Conservation (phyloP, 208 protist genomes). For the Crithidia mellificae region DNA sequence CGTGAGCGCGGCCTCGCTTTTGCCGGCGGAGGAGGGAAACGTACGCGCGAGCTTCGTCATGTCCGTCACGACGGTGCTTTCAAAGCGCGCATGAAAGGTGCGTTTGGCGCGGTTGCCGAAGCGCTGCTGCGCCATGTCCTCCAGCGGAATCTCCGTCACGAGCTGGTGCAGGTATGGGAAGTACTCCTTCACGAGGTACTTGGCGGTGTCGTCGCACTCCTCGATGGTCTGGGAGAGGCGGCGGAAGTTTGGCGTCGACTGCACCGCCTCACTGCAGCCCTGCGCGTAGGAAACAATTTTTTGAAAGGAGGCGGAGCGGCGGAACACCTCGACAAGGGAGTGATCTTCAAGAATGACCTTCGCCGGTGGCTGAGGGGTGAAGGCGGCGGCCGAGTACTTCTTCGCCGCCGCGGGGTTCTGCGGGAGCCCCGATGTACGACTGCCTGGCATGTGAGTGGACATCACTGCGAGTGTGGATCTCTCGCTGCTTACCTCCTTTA, state of each 20-base stretch:
- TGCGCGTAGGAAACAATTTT: conserved; percentile 73
- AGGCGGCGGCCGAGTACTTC: conserved; percentile 19
- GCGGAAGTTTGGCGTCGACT: conserved; percentile 18
- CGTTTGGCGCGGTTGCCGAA: conserved; percentile 89
- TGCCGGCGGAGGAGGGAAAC: conserved; percentile 30
- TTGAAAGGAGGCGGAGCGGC: conserved; percentile 55
- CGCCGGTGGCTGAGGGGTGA: conserved; percentile 35
- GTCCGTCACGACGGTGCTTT: conserved; percentile 40
- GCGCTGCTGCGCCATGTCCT: conserved; percentile 78
- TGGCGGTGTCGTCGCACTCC: conserved; percentile 39
- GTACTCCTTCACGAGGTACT: conserved; percentile 49
- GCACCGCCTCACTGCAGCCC: conserved; percentile 47
- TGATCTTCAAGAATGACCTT: conserved; percentile 78
- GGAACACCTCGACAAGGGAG: conserved; percentile 61
- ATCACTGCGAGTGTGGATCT: conserved; percentile 3
- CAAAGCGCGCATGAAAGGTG: conserved; percentile 63
- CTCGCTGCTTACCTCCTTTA: no score
- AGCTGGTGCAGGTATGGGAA: conserved; percentile 58
- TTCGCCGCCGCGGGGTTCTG: conserved; percentile 19
- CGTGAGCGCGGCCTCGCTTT: conserved; percentile 28
- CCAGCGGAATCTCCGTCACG: conserved; percentile 72
- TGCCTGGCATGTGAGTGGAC: conserved; percentile 18
- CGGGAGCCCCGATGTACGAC: conserved; percentile 7
- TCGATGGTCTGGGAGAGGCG: conserved; percentile 13
- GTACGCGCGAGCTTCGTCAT: conserved; percentile 60